phyloP scores from a whole-genome alignment of 2,329 filamentous ascomycete genomes.

The Diplodia seriata region DNA sequence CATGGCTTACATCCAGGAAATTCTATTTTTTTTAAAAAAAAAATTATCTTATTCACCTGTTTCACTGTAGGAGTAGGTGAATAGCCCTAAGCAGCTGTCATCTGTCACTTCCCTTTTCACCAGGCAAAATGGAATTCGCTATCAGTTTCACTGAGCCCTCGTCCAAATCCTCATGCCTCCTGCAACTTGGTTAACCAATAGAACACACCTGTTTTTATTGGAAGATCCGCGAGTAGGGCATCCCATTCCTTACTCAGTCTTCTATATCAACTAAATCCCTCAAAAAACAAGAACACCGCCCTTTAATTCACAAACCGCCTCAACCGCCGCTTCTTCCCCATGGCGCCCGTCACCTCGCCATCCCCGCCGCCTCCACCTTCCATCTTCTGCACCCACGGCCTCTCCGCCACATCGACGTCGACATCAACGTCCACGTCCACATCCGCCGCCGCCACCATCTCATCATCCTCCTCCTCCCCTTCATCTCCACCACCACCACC shows the following conservation, averaged over 20 bases:
- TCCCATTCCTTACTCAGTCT: too few relatives aligned
- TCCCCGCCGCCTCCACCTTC: neutral
- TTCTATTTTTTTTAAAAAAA: neutral
- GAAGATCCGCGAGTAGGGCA: too few relatives aligned
- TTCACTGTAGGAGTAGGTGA: neutral
- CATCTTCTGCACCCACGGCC: slow-evolving; percentile 31
- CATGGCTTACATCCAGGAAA: neutral
- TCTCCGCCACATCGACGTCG: slow-evolving; percentile 12
- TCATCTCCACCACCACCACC: neutral
- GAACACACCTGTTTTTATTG: too few relatives aligned
- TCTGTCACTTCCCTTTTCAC: neutral
- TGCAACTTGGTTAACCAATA: too few relatives aligned
- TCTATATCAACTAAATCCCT: too few relatives aligned
- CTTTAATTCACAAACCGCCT: slow-evolving; percentile 27
- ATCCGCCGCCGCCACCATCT: neutral
- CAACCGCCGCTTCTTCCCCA: slow-evolving; percentile 29
- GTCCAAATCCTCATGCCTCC: neutral
- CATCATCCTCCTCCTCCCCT: neutral
- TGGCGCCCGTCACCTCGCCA: neutral
- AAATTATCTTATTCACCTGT: neutral
- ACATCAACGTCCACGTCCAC: neutral
- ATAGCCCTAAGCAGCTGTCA: neutral
- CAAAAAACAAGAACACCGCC: too few relatives aligned
- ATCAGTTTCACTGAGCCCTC: neutral
- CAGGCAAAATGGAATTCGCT: neutral